phyloP scores from a whole-genome alignment of 257 asterid genomes.

The Pogostemon cablin region DNA sequence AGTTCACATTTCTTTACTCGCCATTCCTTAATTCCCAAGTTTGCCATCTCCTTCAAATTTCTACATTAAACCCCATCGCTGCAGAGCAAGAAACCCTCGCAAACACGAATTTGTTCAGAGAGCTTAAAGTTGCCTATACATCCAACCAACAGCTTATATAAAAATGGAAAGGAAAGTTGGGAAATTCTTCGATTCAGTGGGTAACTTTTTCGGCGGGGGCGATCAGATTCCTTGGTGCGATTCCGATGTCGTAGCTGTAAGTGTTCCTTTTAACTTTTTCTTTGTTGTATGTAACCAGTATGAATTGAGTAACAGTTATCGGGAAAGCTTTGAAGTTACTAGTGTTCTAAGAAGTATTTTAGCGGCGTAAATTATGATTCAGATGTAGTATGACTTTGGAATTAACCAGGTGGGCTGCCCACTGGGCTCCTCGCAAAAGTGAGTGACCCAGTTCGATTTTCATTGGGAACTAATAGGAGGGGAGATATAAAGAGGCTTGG shows the following conservation, averaged over 20 bases:
- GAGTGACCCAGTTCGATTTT: too few relatives aligned
- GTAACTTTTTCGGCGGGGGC: constrained; percentile 67
- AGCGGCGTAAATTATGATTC: background rate
- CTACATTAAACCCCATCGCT: background rate
- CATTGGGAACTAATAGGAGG: too few relatives aligned
- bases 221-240: constrained; percentile 90
- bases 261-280: constrained; percentile 24
- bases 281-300: background rate
- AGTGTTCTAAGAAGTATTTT: constrained; percentile 31
- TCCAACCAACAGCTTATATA: background rate
- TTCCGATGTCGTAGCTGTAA: constrained; percentile 63
- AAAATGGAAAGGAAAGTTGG: constrained; percentile 68
- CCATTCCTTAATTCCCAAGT: too few relatives aligned
- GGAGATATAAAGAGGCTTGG: too few relatives aligned
- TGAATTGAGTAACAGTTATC: background rate
- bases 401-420: too few relatives aligned
- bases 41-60: constrained; percentile 14
- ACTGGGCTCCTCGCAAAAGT: too few relatives aligned
- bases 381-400: background rate
- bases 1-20: too few relatives aligned
- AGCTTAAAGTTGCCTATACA: background rate
- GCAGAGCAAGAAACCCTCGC: background rate
- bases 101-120: background rate
- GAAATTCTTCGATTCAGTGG: constrained; percentile 66
- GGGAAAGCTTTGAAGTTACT: constrained; percentile 3